Percentiles rank a stretch among this genome's conserved stretches.
These are phyloP conservation scores for Fagopyrum tataricum DNA, from an alignment of 148 eudicot genomes.

Conservation along the genomic window DNA sequence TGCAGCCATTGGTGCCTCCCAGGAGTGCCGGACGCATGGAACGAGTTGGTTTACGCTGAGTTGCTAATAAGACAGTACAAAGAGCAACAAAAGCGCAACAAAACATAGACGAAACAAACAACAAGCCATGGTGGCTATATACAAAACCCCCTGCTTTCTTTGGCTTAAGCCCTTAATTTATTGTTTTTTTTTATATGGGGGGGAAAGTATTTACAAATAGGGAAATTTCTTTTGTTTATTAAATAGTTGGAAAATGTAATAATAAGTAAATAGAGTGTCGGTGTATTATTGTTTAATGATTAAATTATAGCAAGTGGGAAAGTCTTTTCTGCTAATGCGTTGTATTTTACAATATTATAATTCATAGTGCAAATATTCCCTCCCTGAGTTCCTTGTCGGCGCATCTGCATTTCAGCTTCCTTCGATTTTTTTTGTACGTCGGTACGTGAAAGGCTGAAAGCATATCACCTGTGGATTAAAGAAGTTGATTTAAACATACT, in stretches of 20 bases:
- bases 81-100: constrained; percentile 21
- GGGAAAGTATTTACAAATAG: background rate
- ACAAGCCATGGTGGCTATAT: background rate
- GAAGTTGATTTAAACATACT: too few relatives aligned
- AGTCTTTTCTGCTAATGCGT: background rate
- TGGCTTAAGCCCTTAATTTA: too few relatives aligned
- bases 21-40: constrained; percentile 95
- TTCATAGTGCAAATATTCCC: background rate
- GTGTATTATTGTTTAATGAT: background rate
- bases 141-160: background rate
- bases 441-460: background rate
- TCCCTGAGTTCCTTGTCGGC: constrained; percentile 12
- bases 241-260: background rate
- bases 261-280: background rate
- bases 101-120: constrained; percentile 16
- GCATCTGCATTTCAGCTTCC: constrained; percentile 5
- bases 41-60: constrained; percentile 80
- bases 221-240: background rate
- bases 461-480: too few relatives aligned
- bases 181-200: too few relatives aligned
- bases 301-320: constrained; percentile 5
- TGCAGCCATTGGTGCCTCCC: constrained; percentile 99
- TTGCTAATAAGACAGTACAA: constrained; percentile 45
- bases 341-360: background rate
- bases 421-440: constrained; percentile 5